These are phyloP conservation scores for Hypoxylon sp. DNA, from an alignment of 2,329 filamentous ascomycete species.

Conservation along the genomic window DNA sequence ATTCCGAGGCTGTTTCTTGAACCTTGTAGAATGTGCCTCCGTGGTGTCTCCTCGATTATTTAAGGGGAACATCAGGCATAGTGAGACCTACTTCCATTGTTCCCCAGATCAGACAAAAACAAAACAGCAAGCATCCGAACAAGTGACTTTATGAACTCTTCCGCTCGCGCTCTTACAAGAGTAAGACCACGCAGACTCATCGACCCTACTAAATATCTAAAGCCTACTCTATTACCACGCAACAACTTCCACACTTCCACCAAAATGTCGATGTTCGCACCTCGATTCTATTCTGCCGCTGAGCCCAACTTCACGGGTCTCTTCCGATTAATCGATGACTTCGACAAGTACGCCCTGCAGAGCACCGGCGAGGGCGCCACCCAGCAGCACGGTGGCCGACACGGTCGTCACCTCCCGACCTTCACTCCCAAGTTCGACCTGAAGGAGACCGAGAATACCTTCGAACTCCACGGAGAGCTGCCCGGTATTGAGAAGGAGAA, in stretches of 20 bases:
- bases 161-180: conserved; percentile 43
- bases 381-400: conserved; percentile 34
- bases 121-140: conserved; percentile 36
- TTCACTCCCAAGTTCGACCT: conserved; percentile 86
- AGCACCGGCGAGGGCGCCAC: conserved; percentile 26
- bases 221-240: conserved; percentile 24
- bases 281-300: conserved; percentile 61
- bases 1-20: conserved; percentile 46
- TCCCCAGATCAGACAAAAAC: conserved; percentile 50
- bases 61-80: conserved; percentile 45
- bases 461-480: conserved; percentile 85
- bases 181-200: conserved; percentile 44
- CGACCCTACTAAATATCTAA: conserved; percentile 42
- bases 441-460: conserved; percentile 75
- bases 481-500: conserved; percentile 81
- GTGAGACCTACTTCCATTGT: conserved; percentile 28
- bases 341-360: conserved; percentile 66
- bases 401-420: conserved; percentile 57
- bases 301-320: conserved; percentile 69
- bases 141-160: conserved; percentile 31
- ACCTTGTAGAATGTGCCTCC: conserved; percentile 45
- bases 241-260: conserved; percentile 40
- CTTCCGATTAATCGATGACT: conserved; percentile 75
- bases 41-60: conserved; percentile 48
- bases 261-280: conserved; percentile 73